phyloP scores from a whole-genome alignment of 495 filamentous ascomycete species.

The Niebla homalea region DNA sequence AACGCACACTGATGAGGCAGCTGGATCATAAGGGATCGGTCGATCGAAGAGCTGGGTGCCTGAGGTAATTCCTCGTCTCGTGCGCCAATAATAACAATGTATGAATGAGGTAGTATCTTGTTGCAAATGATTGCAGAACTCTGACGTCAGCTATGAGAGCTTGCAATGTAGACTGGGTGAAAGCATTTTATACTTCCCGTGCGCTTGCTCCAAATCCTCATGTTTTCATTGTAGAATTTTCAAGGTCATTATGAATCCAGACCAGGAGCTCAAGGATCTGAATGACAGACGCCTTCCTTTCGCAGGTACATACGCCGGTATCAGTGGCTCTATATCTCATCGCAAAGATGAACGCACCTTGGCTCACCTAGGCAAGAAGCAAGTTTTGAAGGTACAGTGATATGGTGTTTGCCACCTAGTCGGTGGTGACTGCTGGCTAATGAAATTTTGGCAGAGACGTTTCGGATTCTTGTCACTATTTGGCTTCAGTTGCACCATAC shows the following conservation, averaged over 20 bases:
- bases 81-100: too few relatives aligned
- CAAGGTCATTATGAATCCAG: background rate
- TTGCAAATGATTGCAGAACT: too few relatives aligned
- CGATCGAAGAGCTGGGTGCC: too few relatives aligned
- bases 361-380: conserved; percentile 28
- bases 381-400: conserved; percentile 24
- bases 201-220: too few relatives aligned
- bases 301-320: background rate
- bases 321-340: conserved; percentile 10
- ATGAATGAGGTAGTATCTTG: too few relatives aligned
- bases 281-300: background rate
- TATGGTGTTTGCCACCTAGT: conserved; percentile 4
- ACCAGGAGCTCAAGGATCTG: conserved; percentile 1
- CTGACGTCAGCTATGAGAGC: too few relatives aligned
- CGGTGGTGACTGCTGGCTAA: too few relatives aligned
- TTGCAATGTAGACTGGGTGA: too few relatives aligned
- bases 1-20: too few relatives aligned
- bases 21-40: too few relatives aligned
- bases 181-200: too few relatives aligned
- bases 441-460: conserved; percentile 13
- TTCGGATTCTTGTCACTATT: conserved; percentile 28
- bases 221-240: background rate
- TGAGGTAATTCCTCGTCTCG: too few relatives aligned
- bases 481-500: conserved; percentile 25
- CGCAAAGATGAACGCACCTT: conserved; percentile 26